A percentile compares a stretch with the other conserved stretches of the same genome.
These are phyloP conservation scores for Fusarium penzigii DNA, from an alignment of 2,329 filamentous ascomycete species.

Conservation along the genomic window DNA sequence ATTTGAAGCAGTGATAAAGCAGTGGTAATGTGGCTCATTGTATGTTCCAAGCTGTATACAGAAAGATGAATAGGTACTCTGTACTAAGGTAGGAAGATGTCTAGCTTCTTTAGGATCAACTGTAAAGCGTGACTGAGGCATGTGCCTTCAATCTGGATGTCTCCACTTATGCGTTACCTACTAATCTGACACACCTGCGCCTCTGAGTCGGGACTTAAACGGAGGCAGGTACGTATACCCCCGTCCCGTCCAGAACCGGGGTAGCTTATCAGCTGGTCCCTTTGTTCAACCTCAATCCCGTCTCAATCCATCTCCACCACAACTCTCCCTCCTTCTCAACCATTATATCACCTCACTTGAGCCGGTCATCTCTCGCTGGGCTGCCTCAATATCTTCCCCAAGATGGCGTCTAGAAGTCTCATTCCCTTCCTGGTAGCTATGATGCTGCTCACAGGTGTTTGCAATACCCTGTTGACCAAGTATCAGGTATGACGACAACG, in stretches of 20 bases:
- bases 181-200: no score
- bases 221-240: no score
- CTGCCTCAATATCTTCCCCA: constrained; percentile 3
- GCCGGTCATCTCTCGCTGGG: constrained; percentile 1
- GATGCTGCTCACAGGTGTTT: constrained; percentile 96
- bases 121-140: no score
- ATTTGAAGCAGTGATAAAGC: no score
- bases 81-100: no score
- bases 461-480: constrained; percentile 96
- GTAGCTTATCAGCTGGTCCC: constrained; percentile 19
- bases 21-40: no score
- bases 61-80: no score
- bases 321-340: constrained; percentile 9
- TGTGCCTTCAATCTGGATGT: no score
- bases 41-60: no score
- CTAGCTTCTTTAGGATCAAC: no score
- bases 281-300: constrained; percentile 13
- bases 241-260: constrained; percentile 7
- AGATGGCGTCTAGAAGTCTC: constrained; percentile 70
- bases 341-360: neutral
- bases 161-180: no score
- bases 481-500: constrained; percentile 68
- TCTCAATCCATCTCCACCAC: neutral
- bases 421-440: constrained; percentile 88
- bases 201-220: no score